phyloP scores from a whole-genome alignment of 345 rosid genomes.

The Erysimum cheiranthoides region DNA sequence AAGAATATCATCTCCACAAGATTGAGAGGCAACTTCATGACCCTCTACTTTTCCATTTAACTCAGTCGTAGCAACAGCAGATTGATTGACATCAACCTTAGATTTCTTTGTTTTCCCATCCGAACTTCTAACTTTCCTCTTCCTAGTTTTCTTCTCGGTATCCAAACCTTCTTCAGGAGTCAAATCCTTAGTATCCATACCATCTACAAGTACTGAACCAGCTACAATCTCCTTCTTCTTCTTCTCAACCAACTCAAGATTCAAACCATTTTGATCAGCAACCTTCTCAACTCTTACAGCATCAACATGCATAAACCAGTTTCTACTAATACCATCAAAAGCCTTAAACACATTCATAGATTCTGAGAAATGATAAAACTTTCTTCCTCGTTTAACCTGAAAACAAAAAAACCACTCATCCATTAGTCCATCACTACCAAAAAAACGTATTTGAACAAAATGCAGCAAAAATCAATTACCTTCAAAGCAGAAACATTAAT shows the following conservation, averaged over 20 bases:
- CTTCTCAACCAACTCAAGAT: conserved; percentile 30
- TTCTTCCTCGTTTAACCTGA: conserved; percentile 50
- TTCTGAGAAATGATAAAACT: conserved; percentile 58
- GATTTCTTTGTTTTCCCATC: conserved; percentile 46
- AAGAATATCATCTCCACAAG: conserved; percentile 32
- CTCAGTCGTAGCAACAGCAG: conserved; percentile 6
- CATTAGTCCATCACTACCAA: not conserved
- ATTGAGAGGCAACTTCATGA: conserved; percentile 34
- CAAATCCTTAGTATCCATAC: not conserved
- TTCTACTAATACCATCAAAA: conserved; percentile 47
- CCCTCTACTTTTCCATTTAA: not conserved
- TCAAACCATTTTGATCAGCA: conserved; percentile 17
- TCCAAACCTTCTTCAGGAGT: conserved; percentile 27
- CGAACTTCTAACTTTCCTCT: conserved; percentile 32
- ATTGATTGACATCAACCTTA: conserved; percentile 35
- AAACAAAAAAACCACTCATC: not conserved
- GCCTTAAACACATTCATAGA: conserved; percentile 55
- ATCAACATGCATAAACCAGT: conserved; percentile 66
- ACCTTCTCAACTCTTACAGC: conserved; percentile 44
- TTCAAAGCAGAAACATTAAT: conserved; percentile 19
- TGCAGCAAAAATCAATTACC: conserved; percentile 7
- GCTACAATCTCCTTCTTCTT: conserved; percentile 22
- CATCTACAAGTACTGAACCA: conserved; percentile 24
- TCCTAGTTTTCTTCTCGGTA: conserved; percentile 33
- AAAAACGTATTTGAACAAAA: not conserved